Percentiles rank a stretch among this genome's conserved stretches.
These are phyloP conservation scores for Carex pumila DNA, from an alignment of 176 grass and related monocot species.

Conservation along the genomic window DNA sequence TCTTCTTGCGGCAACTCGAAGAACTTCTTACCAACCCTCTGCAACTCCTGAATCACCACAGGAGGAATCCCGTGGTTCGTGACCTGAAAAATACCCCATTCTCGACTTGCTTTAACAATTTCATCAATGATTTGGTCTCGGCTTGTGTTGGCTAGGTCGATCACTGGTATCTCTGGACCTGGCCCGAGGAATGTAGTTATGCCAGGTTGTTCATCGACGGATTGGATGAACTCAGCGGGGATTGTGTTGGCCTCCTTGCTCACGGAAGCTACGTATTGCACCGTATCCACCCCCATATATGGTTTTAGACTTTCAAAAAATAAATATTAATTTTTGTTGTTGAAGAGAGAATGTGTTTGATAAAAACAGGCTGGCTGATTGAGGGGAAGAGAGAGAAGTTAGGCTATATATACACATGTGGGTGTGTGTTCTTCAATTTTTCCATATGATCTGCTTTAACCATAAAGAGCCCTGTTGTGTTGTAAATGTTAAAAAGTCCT, in stretches of 20 bases:
- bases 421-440: neutral
- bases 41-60: constrained; percentile 32
- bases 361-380: neutral
- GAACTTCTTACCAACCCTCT: constrained; percentile 62
- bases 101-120: constrained; percentile 30
- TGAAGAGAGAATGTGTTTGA: neutral
- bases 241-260: constrained; percentile 1
- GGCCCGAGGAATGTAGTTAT: constrained; percentile 36
- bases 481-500: no score
- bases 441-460: neutral
- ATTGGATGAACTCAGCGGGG: constrained; percentile 42
- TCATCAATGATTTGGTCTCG: neutral
- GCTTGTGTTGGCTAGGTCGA: constrained; percentile 36
- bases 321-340: neutral
- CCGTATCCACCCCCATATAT: constrained; percentile 23
- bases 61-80: constrained; percentile 65
- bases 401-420: neutral
- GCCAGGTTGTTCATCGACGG: constrained; percentile 44
- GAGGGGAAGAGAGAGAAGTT: neutral
- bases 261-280: constrained; percentile 38
- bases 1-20: constrained; percentile 64
- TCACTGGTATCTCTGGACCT: constrained; percentile 41
- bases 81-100: constrained; percentile 75
- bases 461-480: neutral
- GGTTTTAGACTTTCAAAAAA: neutral